These are phyloP conservation scores for Phytopythium helicoides DNA, from an alignment of 352 stramenopile genomes.

Conservation along the genomic window DNA sequence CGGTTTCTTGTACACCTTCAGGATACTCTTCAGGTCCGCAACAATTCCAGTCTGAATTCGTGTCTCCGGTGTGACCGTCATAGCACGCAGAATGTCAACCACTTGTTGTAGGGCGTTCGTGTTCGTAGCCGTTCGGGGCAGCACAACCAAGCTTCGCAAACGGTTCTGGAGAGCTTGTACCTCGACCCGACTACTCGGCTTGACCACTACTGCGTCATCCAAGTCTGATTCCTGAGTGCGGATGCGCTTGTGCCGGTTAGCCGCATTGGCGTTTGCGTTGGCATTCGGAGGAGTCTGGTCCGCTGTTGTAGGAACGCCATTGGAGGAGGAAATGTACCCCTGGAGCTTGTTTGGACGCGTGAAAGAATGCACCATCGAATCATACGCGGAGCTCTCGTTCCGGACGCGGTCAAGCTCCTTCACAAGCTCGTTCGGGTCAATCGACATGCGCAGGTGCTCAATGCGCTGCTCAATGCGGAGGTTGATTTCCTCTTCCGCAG, in stretches of 20 bases:
- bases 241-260: conserved; percentile 44
- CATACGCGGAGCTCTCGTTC: conserved; percentile 58
- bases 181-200: conserved; percentile 57
- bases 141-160: conserved; percentile 57
- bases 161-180: conserved; percentile 67
- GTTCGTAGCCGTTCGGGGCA: conserved; percentile 47
- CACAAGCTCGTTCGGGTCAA: conserved; percentile 80
- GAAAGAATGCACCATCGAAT: conserved; percentile 66
- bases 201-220: conserved; percentile 64
- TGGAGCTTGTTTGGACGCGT: conserved; percentile 53
- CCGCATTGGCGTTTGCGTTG: neutral
- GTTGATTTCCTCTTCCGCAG: conserved; percentile 76
- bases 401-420: conserved; percentile 76
- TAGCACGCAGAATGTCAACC: conserved; percentile 71
- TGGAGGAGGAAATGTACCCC: conserved; percentile 53
- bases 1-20: conserved; percentile 81
- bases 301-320: conserved; percentile 39
- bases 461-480: conserved; percentile 78
- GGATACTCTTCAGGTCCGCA: conserved; percentile 71
- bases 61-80: conserved; percentile 73
- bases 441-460: conserved; percentile 52
- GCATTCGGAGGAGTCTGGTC: conserved; percentile 26
- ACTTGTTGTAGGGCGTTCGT: conserved; percentile 78
- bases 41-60: conserved; percentile 69
- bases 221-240: conserved; percentile 64